Percentiles rank a stretch among this genome's conserved stretches.
Evolutionary conservation across 441 rosid genomes (phyloP).

Genomic region (Aquilaria agallochum): DNA sequence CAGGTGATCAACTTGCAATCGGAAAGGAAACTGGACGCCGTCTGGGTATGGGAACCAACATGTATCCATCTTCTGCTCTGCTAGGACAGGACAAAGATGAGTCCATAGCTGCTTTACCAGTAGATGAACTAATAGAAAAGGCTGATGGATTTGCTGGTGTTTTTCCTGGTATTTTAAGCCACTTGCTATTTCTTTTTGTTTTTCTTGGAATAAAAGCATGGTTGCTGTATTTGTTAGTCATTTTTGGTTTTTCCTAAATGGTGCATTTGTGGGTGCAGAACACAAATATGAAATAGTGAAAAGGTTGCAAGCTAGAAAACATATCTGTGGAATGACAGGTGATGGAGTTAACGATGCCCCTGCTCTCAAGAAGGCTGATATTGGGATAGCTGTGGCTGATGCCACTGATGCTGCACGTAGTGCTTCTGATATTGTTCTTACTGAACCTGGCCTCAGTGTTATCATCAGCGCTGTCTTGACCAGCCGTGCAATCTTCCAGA

Average conservation of each 20-base stretch:
- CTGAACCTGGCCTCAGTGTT: constrained; percentile 98
- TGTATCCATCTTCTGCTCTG: constrained; percentile 95
- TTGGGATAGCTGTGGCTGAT: constrained; percentile 99
- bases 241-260: not conserved
- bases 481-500: constrained; percentile 94
- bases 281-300: constrained; percentile 97
- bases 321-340: constrained; percentile 98
- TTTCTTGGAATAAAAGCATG: not conserved
- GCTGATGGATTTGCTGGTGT: constrained; percentile 99
- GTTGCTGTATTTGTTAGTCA: constrained; percentile 8
- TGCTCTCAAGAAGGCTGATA: constrained; percentile 98
- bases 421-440: constrained; percentile 94
- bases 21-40: constrained; percentile 98
- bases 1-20: constrained; percentile 95
- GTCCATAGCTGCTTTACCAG: constrained; percentile 74
- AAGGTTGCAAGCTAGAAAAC: constrained; percentile 92
- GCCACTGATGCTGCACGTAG: constrained; percentile 99
- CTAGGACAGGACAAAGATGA: constrained; percentile 88
- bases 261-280: constrained; percentile 40
- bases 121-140: constrained; percentile 93
- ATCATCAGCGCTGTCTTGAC: constrained; percentile 98
- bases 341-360: constrained; percentile 99
- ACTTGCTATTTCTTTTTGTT: not conserved
- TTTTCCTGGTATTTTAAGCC: constrained; percentile 68
- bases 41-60: constrained; percentile 97